Base-by-base conservation (phyloP, 768 basidiomycete genomes). In the Tulasnella sp. region DNA sequence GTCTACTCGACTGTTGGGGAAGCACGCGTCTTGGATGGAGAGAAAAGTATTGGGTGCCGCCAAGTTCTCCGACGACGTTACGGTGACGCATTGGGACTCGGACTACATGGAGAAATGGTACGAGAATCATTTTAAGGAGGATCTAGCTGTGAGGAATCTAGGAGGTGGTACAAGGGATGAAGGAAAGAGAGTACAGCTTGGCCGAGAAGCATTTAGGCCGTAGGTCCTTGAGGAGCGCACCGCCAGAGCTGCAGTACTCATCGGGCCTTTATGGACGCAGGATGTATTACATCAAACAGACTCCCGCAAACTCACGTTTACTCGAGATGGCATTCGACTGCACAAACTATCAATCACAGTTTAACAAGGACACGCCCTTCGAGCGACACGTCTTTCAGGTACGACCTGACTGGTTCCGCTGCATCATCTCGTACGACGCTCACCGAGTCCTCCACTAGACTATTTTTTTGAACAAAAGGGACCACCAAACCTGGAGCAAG, bases 11-110 rank as follows among this genome's bases (percentile, higher is more conserved):
- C 80, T 88, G 0, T 82, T 88, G 11, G 86, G 86, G 26, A 84
- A 83, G 75, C 79, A 84, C 46, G 86, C 86, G 16, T 83, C 83
- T 2, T 84, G 82, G 81, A 79, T 84, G 67, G 87, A 88, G 81
- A 84, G 82, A 77, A 81, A 79, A 35, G 85, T 88, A 5, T 81
- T 88, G 73, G 86, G 87, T 16, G 84, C 81, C 57, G 86, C 87
- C 67, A 87, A 86, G 83, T 85, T 74, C 46, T 74, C 74, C n/a
- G 55, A 85, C 82, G 86, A 88, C 74, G 82, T 87, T n/a, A 87
- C 86, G 0, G 87, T 89, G 42, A 89, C 88, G 2, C 89, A 89
- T 80, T 85, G 83, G 51, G 87, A 88, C 74, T 78, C 85, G 1
- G 82, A 83, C 0, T 87, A 88, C 79, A 87, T 88, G 87, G 74